Evolutionary conservation across 169 alveolate genomes (phyloP), one percentile per base, ranked within the genome.

Genomic region (Eimeria praecox): DNA sequence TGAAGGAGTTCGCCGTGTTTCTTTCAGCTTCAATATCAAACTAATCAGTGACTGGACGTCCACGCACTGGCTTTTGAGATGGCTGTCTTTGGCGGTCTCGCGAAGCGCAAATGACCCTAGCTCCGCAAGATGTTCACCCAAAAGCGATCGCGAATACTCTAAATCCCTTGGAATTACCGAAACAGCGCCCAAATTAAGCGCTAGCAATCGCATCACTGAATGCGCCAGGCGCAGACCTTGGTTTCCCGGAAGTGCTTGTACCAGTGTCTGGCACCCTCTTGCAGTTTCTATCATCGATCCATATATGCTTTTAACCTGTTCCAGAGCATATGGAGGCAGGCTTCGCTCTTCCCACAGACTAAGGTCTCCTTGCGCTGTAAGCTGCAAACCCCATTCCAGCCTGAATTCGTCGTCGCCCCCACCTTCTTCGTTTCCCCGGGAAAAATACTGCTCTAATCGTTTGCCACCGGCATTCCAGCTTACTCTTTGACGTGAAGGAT

Each of bases 191-290:
- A 75, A 75, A 16, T 38, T 40, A 10, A 75, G 85, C 54, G 85
- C 85, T 38, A 75, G 49, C 54, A 75, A 42, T 40, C 54, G 56
- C 85, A 75, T 75, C 56, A 75, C 56, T 38, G 54, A 42, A 40
- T 75, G 54, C 54, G 85, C 30, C 85, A 75, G 56, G 33, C 30
- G 85, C 85, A 75, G 85, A 42, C 54, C 33, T 38, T 38, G 54
- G n/a, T 35, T 40, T 35, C 30, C 56, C 56, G 35, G 16, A 0
- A 38, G 52, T 56, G 22, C 40, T 20, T 35, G 85, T 22, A 12
- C 56, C 85, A 38, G 54, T 20, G 30, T 20, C 16, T 27, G 49
- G 35, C 85, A 75, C 12, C 33, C 27, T 12, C 18, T 40, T 38
- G 33, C 22, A 75, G 27, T 24, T 40, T 24, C 54, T 56, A 75